A percentile compares a stretch with the other conserved stretches of the same genome.
Conservation (phyloP, 2,329 filamentous ascomycete genomes). For the Clarireedia hainanense region DNA sequence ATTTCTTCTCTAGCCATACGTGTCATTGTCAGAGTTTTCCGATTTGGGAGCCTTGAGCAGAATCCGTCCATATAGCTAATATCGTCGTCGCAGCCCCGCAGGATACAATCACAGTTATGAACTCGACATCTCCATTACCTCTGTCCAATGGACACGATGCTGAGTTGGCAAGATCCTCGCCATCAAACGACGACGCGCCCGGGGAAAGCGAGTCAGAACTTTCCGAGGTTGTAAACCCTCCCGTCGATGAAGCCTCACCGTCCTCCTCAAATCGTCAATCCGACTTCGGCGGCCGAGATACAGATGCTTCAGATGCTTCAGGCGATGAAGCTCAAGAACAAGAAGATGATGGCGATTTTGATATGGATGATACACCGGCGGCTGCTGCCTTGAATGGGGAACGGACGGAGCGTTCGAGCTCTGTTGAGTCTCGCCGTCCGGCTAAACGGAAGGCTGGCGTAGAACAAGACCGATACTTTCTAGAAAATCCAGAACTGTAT, state of each 20-base stretch:
- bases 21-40: slow-evolving; percentile 16
- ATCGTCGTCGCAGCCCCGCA: slow-evolving; percentile 45
- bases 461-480: slow-evolving; percentile 69
- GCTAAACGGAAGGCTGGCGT: slow-evolving; percentile 67
- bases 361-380: slow-evolving; percentile 55
- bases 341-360: slow-evolving; percentile 68
- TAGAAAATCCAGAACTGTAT: slow-evolving; percentile 89
- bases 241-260: slow-evolving; percentile 41
- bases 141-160: slow-evolving; percentile 60
- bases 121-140: slow-evolving; percentile 53
- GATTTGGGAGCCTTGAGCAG: slow-evolving; percentile 14
- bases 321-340: slow-evolving; percentile 38
- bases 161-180: slow-evolving; percentile 41
- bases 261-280: slow-evolving; percentile 35
- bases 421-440: slow-evolving; percentile 59
- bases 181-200: slow-evolving; percentile 34
- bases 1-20: slow-evolving; percentile 15
- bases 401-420: slow-evolving; percentile 52
- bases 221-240: slow-evolving; percentile 59
- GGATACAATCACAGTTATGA: slow-evolving; percentile 53
- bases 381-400: slow-evolving; percentile 39
- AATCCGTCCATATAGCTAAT: slow-evolving; percentile 34
- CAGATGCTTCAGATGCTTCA: slow-evolving; percentile 26
- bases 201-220: slow-evolving; percentile 66
- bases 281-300: slow-evolving; percentile 26